phyloP scores from a whole-genome alignment of 306 rosid genomes.

The Cucurbita maxima region DNA sequence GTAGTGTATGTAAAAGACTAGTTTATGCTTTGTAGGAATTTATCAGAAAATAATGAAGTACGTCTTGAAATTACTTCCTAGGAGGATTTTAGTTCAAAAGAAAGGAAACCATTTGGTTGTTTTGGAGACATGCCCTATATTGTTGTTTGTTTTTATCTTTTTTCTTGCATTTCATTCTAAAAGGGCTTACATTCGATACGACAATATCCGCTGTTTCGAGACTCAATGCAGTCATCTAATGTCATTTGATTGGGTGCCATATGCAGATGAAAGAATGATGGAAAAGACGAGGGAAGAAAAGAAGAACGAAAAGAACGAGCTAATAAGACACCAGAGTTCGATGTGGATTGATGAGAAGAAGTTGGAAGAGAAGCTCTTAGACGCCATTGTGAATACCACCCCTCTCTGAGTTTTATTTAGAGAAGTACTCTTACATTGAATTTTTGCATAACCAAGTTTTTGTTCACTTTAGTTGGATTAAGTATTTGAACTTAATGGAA shows the following conservation, averaged over 20 bases:
- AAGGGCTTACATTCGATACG: not conserved
- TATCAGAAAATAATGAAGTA: too few species aligned
- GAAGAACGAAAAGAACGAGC: conserved; percentile 45
- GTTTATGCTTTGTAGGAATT: not conserved
- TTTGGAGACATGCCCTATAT: not conserved
- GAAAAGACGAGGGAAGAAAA: conserved; percentile 30
- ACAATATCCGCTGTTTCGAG: not conserved
- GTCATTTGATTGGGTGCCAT: not conserved
- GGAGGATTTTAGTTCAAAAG: not conserved
- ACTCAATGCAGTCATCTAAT: not conserved
- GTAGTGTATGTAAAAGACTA: not conserved
- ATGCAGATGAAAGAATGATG: conserved; percentile 60
- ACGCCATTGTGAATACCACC: conserved; percentile 9
- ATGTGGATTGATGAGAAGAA: conserved; percentile 45
- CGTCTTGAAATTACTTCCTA: not conserved
- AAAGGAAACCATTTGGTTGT: not conserved
- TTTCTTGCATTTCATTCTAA: not conserved
- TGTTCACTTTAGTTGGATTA: not conserved
- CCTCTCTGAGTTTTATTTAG: conserved; percentile 16
- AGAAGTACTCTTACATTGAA: not conserved
- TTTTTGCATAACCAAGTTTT: not conserved
- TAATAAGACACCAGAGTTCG: conserved; percentile 41
- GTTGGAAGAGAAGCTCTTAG: conserved; percentile 30
- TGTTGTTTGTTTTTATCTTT: not conserved
- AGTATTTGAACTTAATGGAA: too few species aligned